These are phyloP conservation scores for Hyphodiscus hymeniophilus DNA, from an alignment of 495 filamentous ascomycete genomes.

Conservation along the genomic window DNA sequence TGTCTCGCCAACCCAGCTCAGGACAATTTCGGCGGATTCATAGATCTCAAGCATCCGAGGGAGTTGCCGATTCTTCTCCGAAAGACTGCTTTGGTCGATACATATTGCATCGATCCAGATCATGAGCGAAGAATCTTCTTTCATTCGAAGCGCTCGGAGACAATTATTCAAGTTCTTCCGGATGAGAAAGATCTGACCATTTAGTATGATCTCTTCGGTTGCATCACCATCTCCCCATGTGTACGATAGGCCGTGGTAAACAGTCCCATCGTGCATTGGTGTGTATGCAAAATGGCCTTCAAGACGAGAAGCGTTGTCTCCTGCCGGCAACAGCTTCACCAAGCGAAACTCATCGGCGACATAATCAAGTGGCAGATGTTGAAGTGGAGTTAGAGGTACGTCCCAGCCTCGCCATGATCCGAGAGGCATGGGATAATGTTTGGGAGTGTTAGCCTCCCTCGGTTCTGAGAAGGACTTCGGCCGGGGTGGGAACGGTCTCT, in stretches of 20 bases:
- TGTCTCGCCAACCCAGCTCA: conserved; percentile 23
- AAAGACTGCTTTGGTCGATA: too few relatives aligned
- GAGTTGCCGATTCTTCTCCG: conserved; percentile 26
- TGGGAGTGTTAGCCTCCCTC: too few relatives aligned
- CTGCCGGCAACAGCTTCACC: neutral
- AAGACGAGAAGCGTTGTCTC: neutral
- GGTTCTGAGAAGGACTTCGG: too few relatives aligned
- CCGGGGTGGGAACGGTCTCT: too few relatives aligned
- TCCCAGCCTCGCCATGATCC: too few relatives aligned
- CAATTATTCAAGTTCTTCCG: conserved; percentile 20
- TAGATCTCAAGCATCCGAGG: conserved; percentile 26
- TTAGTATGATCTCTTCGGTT: neutral
- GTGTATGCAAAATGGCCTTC: neutral
- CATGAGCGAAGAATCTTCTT: neutral
- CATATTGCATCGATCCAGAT: conserved; percentile 28
- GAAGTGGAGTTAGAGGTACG: too few relatives aligned
- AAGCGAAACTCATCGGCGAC: neutral
- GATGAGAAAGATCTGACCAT: conserved; percentile 8
- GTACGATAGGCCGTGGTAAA: conserved; percentile 2
- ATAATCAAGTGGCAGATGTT: conserved; percentile 7
- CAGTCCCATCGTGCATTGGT: neutral
- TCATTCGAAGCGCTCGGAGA: conserved; percentile 18
- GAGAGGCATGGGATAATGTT: too few relatives aligned
- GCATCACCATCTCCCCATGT: conserved; percentile 9
- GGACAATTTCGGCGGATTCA: conserved; percentile 11